Conservation (phyloP, 352 stramenopile species). For the Phytophthora citricola region DNA sequence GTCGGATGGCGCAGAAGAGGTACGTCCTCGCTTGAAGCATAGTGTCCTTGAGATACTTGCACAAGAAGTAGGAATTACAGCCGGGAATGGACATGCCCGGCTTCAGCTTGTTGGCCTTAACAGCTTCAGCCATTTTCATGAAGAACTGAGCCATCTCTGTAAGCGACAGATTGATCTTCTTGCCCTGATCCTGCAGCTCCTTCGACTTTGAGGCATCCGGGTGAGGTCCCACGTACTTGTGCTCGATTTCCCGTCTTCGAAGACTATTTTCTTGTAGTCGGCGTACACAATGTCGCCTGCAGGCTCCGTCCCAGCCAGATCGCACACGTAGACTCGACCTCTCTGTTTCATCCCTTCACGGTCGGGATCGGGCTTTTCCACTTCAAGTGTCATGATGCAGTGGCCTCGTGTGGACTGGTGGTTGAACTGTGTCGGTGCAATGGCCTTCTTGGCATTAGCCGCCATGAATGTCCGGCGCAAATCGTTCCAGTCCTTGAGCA, state of each 20-base stretch:
- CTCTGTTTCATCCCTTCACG: conserved; percentile 90
- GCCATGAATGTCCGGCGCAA: conserved; percentile 91
- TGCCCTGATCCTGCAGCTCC: conserved; percentile 94
- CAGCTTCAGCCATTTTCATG: conserved; percentile 96
- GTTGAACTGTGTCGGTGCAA: conserved; percentile 95
- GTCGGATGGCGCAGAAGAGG: conserved; percentile 94
- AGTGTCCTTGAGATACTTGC: conserved; percentile 97
- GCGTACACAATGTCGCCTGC: conserved; percentile 95
- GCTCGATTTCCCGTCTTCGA: conserved; percentile 93
- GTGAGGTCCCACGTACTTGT: conserved; percentile 92
- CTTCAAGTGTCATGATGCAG: conserved; percentile 96
- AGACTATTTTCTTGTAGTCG: conserved; percentile 94
- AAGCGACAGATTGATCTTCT: conserved; percentile 96
- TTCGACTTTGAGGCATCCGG: conserved; percentile 93
- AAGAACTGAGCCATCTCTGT: conserved; percentile 97
- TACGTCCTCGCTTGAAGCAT: conserved; percentile 95
- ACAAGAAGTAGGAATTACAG: conserved; percentile 96
- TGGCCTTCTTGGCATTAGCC: conserved; percentile 93
- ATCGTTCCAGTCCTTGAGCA: conserved; percentile 95
- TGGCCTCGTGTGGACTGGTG: conserved; percentile 94
- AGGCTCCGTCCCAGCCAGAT: conserved; percentile 93
- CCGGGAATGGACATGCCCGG: conserved; percentile 92
- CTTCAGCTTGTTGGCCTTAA: conserved; percentile 95
- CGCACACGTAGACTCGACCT: conserved; percentile 94
- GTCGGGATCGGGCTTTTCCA: conserved; percentile 93